A percentile compares a stretch with the other conserved stretches of the same genome.
Conservation (phyloP, 257 asterid genomes). For the Ligustrum vulgare region DNA sequence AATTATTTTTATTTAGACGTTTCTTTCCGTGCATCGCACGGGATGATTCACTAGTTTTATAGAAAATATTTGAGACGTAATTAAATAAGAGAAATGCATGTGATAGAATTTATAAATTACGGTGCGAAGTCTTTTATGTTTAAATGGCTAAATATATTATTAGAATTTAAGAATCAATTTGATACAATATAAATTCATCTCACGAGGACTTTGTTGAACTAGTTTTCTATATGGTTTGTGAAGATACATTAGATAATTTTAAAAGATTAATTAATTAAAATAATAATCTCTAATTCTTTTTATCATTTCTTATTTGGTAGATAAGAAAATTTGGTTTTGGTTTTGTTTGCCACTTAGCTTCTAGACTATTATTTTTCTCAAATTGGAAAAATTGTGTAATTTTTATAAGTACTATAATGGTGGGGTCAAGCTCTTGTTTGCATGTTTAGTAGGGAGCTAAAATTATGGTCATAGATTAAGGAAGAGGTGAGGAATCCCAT, state of each 20-base stretch:
- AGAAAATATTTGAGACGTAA: too few relatives aligned
- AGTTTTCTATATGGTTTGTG: background rate
- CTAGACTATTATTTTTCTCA: background rate
- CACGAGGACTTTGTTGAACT: background rate
- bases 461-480: constrained; percentile 24
- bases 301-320: background rate
- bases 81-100: too few relatives aligned
- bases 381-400: constrained; percentile 4
- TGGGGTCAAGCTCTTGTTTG: constrained; percentile 36
- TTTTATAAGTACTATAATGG: constrained; percentile 24
- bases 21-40: too few relatives aligned
- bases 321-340: background rate
- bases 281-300: background rate
- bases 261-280: background rate
- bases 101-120: too few relatives aligned
- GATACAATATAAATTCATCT: too few relatives aligned
- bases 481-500: constrained; percentile 32
- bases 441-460: constrained; percentile 16
- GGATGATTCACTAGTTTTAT: too few relatives aligned
- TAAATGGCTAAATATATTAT: too few relatives aligned
- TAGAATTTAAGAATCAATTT: too few relatives aligned
- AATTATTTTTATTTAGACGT: too few relatives aligned
- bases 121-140: too few relatives aligned
- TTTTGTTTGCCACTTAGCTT: background rate
- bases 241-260: background rate